Base-by-base conservation (phyloP, 345 rosid genomes). In the Syzygium grande region DNA sequence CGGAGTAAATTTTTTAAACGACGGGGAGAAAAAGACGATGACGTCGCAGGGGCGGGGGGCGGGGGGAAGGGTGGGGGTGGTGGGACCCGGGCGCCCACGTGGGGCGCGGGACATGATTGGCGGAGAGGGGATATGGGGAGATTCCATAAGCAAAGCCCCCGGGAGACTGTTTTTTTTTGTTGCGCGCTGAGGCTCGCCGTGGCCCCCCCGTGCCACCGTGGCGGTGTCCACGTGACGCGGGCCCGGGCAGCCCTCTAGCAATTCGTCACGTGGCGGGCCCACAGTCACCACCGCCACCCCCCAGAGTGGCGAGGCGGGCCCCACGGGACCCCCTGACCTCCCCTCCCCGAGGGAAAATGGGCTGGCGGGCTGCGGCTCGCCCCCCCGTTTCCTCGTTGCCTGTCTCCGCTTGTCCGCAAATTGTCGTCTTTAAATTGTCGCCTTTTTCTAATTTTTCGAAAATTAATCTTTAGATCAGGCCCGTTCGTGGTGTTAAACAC, bases 61-160 rank as follows among this genome's bases (percentile, higher is more conserved):
- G n/a, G n/a, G n/a, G n/a, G n/a, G n/a, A n/a, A n/a, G n/a, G n/a
- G n/a, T n/a, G n/a, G 11, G 49, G 79, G 88, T 34, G n/a, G n/a
- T 86, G 92, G 96, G 95, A 89, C 88, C 95, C 88, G 68, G 11
- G 4, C 16, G 2, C 90, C 92, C 99, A 95, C 96, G 95, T 93
- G 98, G 94, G 94, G 46, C 86, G 83, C 63, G 53, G 86, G n/a
- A 9, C 91, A 85, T 88, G 94, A 94, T 96, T 95, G 98, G 98
- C 52, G 90, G 94, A 87, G 91, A 92, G 90, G 88, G 91, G 98
- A 95, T 95, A 92, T 91, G 95, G 87, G 87, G 85, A 89, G 96
- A 94, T 94, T 92, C 15, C 56, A 1, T 2, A 38, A 73, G 49
- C 49, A 73, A 38, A 49, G 25, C 22, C 41, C 25, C 4, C n/a